Evolutionary conservation across 164 flowering plant species (phyloP), one percentile per base, ranked within the genome.

Genomic region (Umbellularia californica): DNA sequence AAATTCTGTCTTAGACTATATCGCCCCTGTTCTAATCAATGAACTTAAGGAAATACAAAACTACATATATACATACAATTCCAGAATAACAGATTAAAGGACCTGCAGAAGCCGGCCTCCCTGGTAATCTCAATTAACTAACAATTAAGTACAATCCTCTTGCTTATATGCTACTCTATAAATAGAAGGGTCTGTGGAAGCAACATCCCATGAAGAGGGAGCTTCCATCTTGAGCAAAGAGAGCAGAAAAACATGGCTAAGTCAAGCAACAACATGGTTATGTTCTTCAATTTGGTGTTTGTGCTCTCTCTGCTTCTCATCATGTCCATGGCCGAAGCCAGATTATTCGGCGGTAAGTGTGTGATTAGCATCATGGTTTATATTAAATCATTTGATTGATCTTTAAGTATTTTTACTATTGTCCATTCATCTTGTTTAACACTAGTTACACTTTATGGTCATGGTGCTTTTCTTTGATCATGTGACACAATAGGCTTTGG

Each of bases 301-400:
- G 41, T 70, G 28, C 33, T 70, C 72, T 70, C 72, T 70, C 30
- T 70, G 22, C 72, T 70, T 70, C 60, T 50, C 33, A 70, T 70
- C 60, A 51, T 70, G 22, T 23, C 72, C 72, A 50, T 50, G 60
- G 70, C 70, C 12, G 72, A 50, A 30, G 60, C 23, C 5, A 70
- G 72, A 50, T 70, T 23, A 22, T 50, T 70, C 50, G 58, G 51
- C 19, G 0, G 58, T 50, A 70, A 51, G 58, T 51, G 14, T 19
- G 22, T 55, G 22, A n/a, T 47, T 12, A 52, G 17, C 2, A 2
- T 12, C 19, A 17, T 52, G 19, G 19, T 12, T 52, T 33, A 20
- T n/a, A 27, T 30, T 28, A 27, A 20, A 33, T 30, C 70, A 47
- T 35, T 1, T 28, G 70, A 22, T n/a, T 22, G 12, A 24, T 10